Evolutionary conservation across 164 flowering plant species (phyloP).

Genomic region (Piper longum): DNA sequence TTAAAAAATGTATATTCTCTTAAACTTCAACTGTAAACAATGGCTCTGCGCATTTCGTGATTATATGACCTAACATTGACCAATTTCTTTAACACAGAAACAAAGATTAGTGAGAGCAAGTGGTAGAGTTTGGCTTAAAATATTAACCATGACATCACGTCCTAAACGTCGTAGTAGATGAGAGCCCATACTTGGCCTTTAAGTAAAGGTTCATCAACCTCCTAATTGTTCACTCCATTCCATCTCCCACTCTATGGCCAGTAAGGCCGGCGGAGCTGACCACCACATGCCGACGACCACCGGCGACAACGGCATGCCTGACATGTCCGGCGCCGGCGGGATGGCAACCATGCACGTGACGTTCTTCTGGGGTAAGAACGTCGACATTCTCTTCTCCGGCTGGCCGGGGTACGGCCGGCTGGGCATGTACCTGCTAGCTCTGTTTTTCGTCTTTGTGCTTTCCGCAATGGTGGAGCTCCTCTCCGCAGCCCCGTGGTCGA

Average conservation of each 20-base stretch:
- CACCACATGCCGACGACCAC: background rate
- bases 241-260: background rate
- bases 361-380: constrained; percentile 34
- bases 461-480: constrained; percentile 23
- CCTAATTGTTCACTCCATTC: too few species aligned
- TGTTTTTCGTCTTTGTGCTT: constrained; percentile 16
- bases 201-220: too few species aligned
- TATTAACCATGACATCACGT: too few species aligned
- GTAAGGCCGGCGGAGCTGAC: background rate
- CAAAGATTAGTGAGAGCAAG: too few species aligned
- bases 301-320: background rate
- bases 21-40: too few species aligned
- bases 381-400: constrained; percentile 20
- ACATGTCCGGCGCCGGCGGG: background rate
- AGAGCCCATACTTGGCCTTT: too few species aligned
- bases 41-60: too few species aligned
- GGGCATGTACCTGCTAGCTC: constrained; percentile 24
- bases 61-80: too few species aligned
- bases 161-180: too few species aligned
- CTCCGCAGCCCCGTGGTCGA: constrained; percentile 9
- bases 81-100: too few species aligned
- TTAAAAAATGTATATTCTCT: too few species aligned
- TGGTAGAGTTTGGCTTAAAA: too few species aligned
- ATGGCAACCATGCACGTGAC: constrained; percentile 19
- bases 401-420: constrained; percentile 24